Conservation (phyloP, 2,329 filamentous ascomycete species). For the Aspergillus cejpii region DNA sequence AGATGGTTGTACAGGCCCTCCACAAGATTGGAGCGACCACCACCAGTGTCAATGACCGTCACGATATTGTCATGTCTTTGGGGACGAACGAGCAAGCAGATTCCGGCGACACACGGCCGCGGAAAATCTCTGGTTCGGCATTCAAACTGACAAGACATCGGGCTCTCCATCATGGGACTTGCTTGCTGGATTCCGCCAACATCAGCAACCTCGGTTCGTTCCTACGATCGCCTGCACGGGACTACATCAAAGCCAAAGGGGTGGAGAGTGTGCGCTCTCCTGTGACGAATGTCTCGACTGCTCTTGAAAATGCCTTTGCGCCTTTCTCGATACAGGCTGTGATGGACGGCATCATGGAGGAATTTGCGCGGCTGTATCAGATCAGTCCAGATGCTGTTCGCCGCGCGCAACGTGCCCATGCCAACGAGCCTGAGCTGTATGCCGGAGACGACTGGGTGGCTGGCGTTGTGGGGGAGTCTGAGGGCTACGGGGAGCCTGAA, state of each 20-base stretch:
- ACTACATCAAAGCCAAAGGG: constrained; percentile 71
- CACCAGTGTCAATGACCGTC: constrained; percentile 74
- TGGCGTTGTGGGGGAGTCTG: constrained; percentile 48
- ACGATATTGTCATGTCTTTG: constrained; percentile 79
- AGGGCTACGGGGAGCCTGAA: constrained; percentile 42
- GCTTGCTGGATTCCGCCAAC: constrained; percentile 71
- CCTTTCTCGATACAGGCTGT: constrained; percentile 44
- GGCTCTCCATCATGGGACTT: constrained; percentile 88
- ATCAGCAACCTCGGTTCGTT: constrained; percentile 61
- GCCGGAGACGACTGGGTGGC: constrained; percentile 34
- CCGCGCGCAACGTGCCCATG: constrained; percentile 29
- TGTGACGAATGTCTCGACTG: constrained; percentile 68
- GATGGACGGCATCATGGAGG: constrained; percentile 51
- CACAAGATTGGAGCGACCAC: constrained; percentile 42
- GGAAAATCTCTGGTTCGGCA: constrained; percentile 88
- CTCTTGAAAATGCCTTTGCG: constrained; percentile 40
- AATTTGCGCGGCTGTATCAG: constrained; percentile 65
- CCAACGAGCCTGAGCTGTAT: constrained; percentile 28
- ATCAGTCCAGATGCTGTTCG: constrained; percentile 30
- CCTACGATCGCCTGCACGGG: constrained; percentile 69
- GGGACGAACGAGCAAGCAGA: constrained; percentile 13
- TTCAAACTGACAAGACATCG: constrained; percentile 82
- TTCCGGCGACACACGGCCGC: constrained; percentile 35
- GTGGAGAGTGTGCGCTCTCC: constrained; percentile 86
- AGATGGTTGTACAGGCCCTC: constrained; percentile 87